Evolutionary conservation across 2,329 filamentous ascomycete genomes (phyloP).

Genomic region (Xylaria sp.): DNA sequence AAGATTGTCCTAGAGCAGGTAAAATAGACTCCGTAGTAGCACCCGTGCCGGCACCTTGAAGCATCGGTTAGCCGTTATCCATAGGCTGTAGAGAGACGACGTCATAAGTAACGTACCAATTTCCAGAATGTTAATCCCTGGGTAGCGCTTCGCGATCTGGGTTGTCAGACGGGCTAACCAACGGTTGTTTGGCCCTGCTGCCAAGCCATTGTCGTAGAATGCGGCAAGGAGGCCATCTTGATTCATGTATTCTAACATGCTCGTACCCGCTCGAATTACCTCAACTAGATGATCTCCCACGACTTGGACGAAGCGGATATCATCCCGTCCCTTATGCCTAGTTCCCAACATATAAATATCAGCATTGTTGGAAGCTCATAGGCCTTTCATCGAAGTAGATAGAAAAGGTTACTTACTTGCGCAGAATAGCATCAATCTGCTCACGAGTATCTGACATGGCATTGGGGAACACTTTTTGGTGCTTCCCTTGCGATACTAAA

Average conservation of each 20-base stretch:
- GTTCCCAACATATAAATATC: not conserved
- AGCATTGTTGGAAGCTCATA: not conserved
- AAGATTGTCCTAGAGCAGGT: not conserved
- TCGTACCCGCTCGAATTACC: slow-evolving; percentile 43
- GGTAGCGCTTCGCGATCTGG: slow-evolving; percentile 48
- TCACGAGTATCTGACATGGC: not conserved
- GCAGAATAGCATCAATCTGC: not conserved
- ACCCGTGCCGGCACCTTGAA: slow-evolving; percentile 15
- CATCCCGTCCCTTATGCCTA: slow-evolving; percentile 5
- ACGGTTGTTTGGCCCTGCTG: not conserved
- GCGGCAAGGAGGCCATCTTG: slow-evolving; percentile 43
- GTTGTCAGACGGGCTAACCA: slow-evolving; percentile 30
- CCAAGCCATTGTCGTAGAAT: slow-evolving; percentile 42
- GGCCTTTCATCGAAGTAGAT: not conserved
- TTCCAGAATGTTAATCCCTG: slow-evolving; percentile 51
- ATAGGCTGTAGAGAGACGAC: not conserved
- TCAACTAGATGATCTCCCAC: slow-evolving; percentile 44
- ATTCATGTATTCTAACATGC: slow-evolving; percentile 46
- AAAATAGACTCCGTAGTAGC: slow-evolving; percentile 4
- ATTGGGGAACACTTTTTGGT: not conserved
- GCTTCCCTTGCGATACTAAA: not conserved
- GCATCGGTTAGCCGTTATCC: not conserved
- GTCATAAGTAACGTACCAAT: slow-evolving; percentile 26
- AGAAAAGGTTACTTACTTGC: not conserved
- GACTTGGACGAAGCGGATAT: slow-evolving; percentile 38